Percentiles rank a stretch among this genome's conserved stretches.
phyloP scores from a whole-genome alignment of 306 rosid genomes.

The Calophaca sinica region DNA sequence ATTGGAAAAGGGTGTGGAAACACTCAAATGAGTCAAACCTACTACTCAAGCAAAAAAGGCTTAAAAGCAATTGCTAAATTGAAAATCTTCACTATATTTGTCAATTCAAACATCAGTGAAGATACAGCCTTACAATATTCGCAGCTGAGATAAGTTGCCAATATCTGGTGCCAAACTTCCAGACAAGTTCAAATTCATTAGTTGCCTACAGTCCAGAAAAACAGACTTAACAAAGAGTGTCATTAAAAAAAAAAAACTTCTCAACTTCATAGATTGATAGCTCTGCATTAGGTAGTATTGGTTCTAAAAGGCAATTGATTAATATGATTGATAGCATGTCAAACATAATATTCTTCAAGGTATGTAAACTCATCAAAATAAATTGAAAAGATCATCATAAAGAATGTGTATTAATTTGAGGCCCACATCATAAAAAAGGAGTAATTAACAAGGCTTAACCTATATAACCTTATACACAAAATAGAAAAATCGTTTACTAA shows the following conservation, averaged over 20 bases:
- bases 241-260: too few relatives aligned
- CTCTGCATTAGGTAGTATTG: too few relatives aligned
- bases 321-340: neutral
- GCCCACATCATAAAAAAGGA: too few relatives aligned
- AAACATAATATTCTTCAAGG: neutral
- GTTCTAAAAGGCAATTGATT: neutral
- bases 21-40: neutral
- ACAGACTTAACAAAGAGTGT: neutral
- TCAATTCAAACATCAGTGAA: neutral
- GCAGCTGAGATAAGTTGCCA: slow-evolving; percentile 18
- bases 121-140: neutral
- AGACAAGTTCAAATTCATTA: slow-evolving; percentile 15
- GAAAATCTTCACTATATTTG: too few relatives aligned
- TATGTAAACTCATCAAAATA: too few relatives aligned
- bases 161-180: slow-evolving; percentile 24
- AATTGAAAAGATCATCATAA: too few relatives aligned
- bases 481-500: too few relatives aligned
- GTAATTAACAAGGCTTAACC: too few relatives aligned
- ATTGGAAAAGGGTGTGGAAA: neutral
- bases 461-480: too few relatives aligned
- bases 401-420: too few relatives aligned
- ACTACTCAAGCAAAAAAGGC: neutral
- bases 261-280: too few relatives aligned
- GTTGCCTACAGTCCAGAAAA: neutral
- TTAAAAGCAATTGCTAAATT: too few relatives aligned